Base-by-base conservation (phyloP, 1,284 basidiomycete genomes). In the Cryptococcus maquisensis region DNA sequence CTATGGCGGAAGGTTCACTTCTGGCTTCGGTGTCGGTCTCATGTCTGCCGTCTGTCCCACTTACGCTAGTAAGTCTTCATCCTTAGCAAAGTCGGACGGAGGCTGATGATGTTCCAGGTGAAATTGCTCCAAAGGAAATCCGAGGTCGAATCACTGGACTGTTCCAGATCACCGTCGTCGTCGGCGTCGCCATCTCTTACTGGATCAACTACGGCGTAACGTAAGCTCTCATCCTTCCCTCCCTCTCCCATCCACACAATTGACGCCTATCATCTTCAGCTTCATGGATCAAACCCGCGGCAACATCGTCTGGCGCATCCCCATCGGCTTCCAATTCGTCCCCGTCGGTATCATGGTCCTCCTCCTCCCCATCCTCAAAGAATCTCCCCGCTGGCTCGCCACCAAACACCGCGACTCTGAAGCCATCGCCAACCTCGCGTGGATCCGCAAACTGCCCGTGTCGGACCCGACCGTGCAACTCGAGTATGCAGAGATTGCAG, bases 91-190 rank as follows among this genome's bases (percentile, higher is more conserved):
- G 24, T 37, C 16, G 13, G 18, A 20, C 40, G n/a, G 10, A 15
- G 12, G 36, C 20, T 47, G 35, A 47, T 37, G 20, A n/a, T 35
- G 28, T 18, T 12, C 3, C 36, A 47, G 46, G 46, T 1, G 88
- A 90, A 71, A 88, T 87, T 68, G 81, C 83, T 0, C 88, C 88
- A 5, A 88, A 88, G 68, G 80, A 86, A 28, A 86, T 84, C 47
- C 78, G 83, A 83, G 68, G 79, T 69, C 51, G 80, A 83, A 82
- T 83, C 57, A 82, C 81, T 4, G 53, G 55, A 41, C 67, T 87
- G 26, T 89, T 90, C 80, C 88, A 92, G 68, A 84, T 91, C 72
- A 85, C 89, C 81, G 86, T 89, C 46, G 70, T 73, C 47, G 64
- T 72, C 55, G 72, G 72, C 39, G 75, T 76, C 26, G 72, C 68